Evolutionary conservation across 768 basidiomycete genomes (phyloP), one percentile per base, ranked within the genome.

Genomic region (Rhodotorula sphaerocarpa): DNA sequence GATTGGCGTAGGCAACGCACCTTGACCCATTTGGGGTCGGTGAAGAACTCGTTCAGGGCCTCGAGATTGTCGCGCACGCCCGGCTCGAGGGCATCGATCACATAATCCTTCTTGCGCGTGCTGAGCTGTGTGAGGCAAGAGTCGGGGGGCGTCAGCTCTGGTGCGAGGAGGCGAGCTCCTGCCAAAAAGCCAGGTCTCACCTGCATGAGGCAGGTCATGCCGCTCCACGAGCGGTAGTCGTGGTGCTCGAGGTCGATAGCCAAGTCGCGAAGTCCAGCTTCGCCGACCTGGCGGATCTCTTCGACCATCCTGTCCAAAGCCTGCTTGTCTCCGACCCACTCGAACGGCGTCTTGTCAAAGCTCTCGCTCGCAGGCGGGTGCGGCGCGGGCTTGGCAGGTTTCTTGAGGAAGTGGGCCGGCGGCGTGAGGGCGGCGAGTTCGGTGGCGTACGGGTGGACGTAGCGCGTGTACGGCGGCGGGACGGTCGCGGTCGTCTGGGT

Each of bases 211-310:
- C 91, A 95, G 30, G 95, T 80, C 71, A 96, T 90, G 3, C 95
- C 93, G 16, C 76, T 75, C 73, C 86, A 96, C 7, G 86, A 84
- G 42, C 91, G 81, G 70, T 86, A 88, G 65, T 82, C 86, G 78
- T 97, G 91, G 73, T 96, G 87, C 76, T 99, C 93, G 33, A 99
- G 78, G 76, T 99, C 95, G 30, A 99, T 80, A 0, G 95, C 93
- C 56, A 97, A 83, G 74, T 93, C 91, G 55, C 69, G 71, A 20
- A 30, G n/a, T 3, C 53, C 55, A 3, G 41, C 42, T 41, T 55
- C 56, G 5, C 63, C 61, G 3, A 48, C 44, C 41, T 33, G 11
- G 47, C 63, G 44, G n/a, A 97, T 79, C 59, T 81, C 80, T 18
- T 79, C 80, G 7, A 92, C 78, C 82, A 95, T 84, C 36, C 71